These are phyloP conservation scores for Dendrocalamus sinicus DNA, from an alignment of 176 grass and related monocot genomes.

Conservation along the genomic window DNA sequence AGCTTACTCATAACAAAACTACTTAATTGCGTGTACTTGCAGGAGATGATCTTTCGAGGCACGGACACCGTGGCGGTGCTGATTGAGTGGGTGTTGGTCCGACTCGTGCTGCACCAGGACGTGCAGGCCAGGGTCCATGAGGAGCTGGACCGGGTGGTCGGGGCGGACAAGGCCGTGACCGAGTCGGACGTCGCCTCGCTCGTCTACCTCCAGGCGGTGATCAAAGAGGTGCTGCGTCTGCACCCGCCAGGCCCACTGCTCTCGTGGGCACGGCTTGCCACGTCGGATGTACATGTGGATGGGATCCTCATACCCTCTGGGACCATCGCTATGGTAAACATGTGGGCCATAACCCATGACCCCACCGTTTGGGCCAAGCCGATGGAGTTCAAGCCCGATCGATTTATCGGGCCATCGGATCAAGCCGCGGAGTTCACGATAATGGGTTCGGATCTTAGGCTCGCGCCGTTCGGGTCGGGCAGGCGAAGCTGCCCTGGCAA, in stretches of 20 bases:
- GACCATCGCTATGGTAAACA: conserved; percentile 88
- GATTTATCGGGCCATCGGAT: conserved; percentile 25
- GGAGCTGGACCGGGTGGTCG: conserved; percentile 69
- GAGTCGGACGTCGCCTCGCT: conserved; percentile 44
- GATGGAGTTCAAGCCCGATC: conserved; percentile 50
- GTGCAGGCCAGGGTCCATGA: conserved; percentile 67
- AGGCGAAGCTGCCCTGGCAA: conserved; percentile 76
- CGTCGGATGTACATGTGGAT: conserved; percentile 53
- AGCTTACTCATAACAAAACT: not conserved
- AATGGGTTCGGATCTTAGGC: conserved; percentile 65
- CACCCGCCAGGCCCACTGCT: conserved; percentile 87
- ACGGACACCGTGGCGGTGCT: conserved; percentile 85
- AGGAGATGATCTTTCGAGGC: conserved; percentile 96
- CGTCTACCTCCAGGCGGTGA: conserved; percentile 62
- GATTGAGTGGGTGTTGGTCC: conserved; percentile 79
- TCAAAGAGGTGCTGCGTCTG: conserved; percentile 74
- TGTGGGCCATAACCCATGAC: conserved; percentile 89
- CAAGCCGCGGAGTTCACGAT: conserved; percentile 22
- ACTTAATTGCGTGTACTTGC: not conserved
- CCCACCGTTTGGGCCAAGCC: conserved; percentile 52
- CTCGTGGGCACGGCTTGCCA: conserved; percentile 78
- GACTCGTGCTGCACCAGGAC: conserved; percentile 59
- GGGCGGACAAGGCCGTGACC: conserved; percentile 34
- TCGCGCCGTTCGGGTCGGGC: conserved; percentile 82
- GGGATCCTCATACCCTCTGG: conserved; percentile 55